A percentile compares a stretch with the other conserved stretches of the same genome.
These are phyloP conservation scores for Suillus cothurnatus DNA, from an alignment of 768 basidiomycete genomes.

Conservation along the genomic window DNA sequence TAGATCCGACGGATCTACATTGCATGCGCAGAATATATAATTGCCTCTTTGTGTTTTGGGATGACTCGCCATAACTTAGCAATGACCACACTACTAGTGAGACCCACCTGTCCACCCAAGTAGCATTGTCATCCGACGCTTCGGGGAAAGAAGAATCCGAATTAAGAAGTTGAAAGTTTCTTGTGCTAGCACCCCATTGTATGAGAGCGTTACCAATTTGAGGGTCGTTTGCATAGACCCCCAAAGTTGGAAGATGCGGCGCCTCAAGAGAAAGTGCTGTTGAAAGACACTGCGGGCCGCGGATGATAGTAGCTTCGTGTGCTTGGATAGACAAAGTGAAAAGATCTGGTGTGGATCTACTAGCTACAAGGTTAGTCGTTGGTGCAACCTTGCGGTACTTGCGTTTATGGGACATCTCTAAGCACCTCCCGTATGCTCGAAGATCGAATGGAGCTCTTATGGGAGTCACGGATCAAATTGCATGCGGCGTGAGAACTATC, in stretches of 20 bases:
- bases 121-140: slow-evolving; percentile 23
- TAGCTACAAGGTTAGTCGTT: not conserved
- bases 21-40: slow-evolving; percentile 1
- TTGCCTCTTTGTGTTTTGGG: not conserved
- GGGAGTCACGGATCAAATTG: not conserved
- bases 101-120: slow-evolving; percentile 89
- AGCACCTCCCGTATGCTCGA: not conserved
- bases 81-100: slow-evolving; percentile 19
- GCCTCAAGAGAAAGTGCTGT: slow-evolving; percentile 41
- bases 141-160: slow-evolving; percentile 13
- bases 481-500: not conserved
- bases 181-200: slow-evolving; percentile 28
- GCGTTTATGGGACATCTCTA: slow-evolving; percentile 9
- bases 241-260: slow-evolving; percentile 12
- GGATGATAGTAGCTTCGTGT: slow-evolving; percentile 74
- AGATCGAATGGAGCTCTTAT: not conserved
- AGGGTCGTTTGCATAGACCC: slow-evolving; percentile 9
- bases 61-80: not conserved
- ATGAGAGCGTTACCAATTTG: slow-evolving; percentile 38
- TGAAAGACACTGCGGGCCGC: slow-evolving; percentile 46
- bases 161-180: not conserved
- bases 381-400: slow-evolving; percentile 1
- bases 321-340: slow-evolving; percentile 58
- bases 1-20: slow-evolving; percentile 12
- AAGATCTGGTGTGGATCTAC: slow-evolving; percentile 21